Percentiles rank a stretch among this genome's conserved stretches.
Evolutionary conservation across 805 yeast species (phyloP).

Genomic region (Saturnispora quitensis): DNA sequence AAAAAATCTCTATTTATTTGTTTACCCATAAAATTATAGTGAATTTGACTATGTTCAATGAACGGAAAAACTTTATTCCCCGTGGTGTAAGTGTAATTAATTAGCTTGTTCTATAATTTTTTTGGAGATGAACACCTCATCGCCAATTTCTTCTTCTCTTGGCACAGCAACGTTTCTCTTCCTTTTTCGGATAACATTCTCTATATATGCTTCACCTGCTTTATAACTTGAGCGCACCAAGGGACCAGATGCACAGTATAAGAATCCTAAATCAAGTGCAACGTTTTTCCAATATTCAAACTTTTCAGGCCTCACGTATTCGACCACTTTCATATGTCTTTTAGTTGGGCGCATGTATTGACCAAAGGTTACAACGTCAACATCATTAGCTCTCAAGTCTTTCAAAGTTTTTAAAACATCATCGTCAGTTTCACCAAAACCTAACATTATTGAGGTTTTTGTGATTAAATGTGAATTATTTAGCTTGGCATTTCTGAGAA

Average conservation of each 20-base stretch:
- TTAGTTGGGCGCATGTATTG: slow-evolving; percentile 99
- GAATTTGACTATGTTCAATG: background rate
- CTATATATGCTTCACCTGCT: slow-evolving; percentile 97
- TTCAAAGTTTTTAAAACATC: slow-evolving; percentile 68
- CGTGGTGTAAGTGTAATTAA: background rate
- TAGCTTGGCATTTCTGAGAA: slow-evolving; percentile 72
- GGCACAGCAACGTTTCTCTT: slow-evolving; percentile 34
- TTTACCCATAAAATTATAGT: background rate
- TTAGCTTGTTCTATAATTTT: slow-evolving; percentile 11
- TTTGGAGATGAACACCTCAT: slow-evolving; percentile 23
- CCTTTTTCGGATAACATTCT: slow-evolving; percentile 79
- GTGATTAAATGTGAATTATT: slow-evolving; percentile 70
- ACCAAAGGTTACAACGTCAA: slow-evolving; percentile 97
- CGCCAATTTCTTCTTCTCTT: slow-evolving; percentile 25
- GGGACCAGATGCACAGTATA: slow-evolving; percentile 96
- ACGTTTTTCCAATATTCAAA: slow-evolving; percentile 87
- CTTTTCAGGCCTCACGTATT: slow-evolving; percentile 87
- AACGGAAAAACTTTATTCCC: background rate
- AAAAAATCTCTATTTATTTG: background rate
- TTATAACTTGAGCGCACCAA: slow-evolving; percentile 92
- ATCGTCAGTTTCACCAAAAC: slow-evolving; percentile 92
- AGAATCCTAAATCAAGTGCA: slow-evolving; percentile 84
- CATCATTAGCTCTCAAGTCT: slow-evolving; percentile 65
- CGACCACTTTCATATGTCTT: slow-evolving; percentile 97
- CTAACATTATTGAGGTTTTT: slow-evolving; percentile 92